Evolutionary conservation across 495 filamentous ascomycete species (phyloP).

Genomic region (Trichocladium uniseriatum): DNA sequence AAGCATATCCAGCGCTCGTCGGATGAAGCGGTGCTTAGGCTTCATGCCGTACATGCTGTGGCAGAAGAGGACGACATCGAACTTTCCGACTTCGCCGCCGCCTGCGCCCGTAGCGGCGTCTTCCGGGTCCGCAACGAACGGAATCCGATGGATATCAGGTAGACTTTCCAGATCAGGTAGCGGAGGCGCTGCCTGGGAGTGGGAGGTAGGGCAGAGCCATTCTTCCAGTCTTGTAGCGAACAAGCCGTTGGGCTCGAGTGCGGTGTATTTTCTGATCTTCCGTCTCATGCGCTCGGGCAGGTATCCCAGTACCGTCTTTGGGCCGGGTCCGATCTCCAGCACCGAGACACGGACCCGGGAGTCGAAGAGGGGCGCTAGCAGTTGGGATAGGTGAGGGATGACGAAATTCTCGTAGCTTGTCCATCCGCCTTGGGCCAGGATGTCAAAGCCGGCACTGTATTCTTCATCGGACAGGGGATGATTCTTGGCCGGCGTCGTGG

Average conservation of each 20-base stretch:
- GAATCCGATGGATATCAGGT: slow-evolving; percentile 37
- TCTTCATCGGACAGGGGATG: slow-evolving; percentile 45
- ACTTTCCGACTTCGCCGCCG: too few species aligned
- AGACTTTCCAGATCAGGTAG: slow-evolving; percentile 42
- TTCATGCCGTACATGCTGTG: slow-evolving; percentile 59
- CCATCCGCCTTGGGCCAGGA: slow-evolving; percentile 37
- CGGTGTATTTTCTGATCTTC: slow-evolving; percentile 44
- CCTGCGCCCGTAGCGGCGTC: too few species aligned
- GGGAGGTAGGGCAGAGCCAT: slow-evolving; percentile 34
- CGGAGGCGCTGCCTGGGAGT: slow-evolving; percentile 28
- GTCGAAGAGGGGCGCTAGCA: slow-evolving; percentile 41
- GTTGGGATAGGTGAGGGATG: slow-evolving; percentile 44
- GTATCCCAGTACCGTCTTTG: slow-evolving; percentile 45
- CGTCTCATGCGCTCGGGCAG: slow-evolving; percentile 38
- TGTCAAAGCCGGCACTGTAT: slow-evolving; percentile 46
- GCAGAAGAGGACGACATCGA: slow-evolving; percentile 52
- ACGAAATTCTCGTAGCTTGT: slow-evolving; percentile 48
- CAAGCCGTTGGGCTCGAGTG: slow-evolving; percentile 48
- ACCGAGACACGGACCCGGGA: slow-evolving; percentile 42
- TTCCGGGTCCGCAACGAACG: too few species aligned
- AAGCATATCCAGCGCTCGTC: slow-evolving; percentile 44
- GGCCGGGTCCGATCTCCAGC: slow-evolving; percentile 54
- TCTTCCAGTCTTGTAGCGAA: slow-evolving; percentile 42
- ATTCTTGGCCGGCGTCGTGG: slow-evolving; percentile 22
- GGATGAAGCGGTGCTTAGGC: slow-evolving; percentile 39